A percentile compares a stretch with the other conserved stretches of the same genome.
Conservation (phyloP, 768 basidiomycete genomes). For the Termitomyces sp. region DNA sequence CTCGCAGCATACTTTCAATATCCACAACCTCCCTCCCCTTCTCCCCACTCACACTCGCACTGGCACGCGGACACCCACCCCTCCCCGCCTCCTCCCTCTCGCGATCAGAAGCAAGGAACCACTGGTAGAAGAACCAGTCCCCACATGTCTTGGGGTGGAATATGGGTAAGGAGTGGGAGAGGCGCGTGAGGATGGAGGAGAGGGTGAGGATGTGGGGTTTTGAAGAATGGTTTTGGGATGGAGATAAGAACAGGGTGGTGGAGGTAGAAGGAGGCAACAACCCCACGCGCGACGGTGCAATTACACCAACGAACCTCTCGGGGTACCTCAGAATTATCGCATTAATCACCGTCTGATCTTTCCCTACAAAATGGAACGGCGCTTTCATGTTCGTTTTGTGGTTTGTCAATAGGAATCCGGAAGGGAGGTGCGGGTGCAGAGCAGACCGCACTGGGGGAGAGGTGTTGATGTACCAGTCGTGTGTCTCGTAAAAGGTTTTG, state of each 20-base stretch:
- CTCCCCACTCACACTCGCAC: neutral
- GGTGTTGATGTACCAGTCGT: slow-evolving; percentile 44
- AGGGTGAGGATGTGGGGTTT: neutral
- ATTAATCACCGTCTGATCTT: slow-evolving; percentile 55
- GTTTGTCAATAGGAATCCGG: slow-evolving; percentile 33
- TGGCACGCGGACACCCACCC: slow-evolving; percentile 15
- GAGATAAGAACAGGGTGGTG: neutral
- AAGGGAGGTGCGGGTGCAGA: too few species aligned
- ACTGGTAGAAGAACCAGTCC: slow-evolving; percentile 50
- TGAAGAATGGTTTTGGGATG: neutral
- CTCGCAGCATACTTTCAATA: slow-evolving; percentile 10
- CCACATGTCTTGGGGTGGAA: slow-evolving; percentile 25
- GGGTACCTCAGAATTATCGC: slow-evolving; percentile 42
- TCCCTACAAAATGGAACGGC: slow-evolving; percentile 43
- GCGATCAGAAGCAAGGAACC: slow-evolving; percentile 33
- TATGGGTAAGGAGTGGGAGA: slow-evolving; percentile 2
- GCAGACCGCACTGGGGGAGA: slow-evolving; percentile 17
- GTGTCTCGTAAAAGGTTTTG: slow-evolving; percentile 43
- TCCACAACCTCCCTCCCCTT: slow-evolving; percentile 2
- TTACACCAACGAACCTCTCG: slow-evolving; percentile 37
- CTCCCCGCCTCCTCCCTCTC: slow-evolving; percentile 17
- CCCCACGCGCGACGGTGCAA: slow-evolving; percentile 17
- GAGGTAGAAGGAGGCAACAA: slow-evolving; percentile 1
- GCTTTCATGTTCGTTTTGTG: neutral
- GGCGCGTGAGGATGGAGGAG: neutral